A percentile compares a stretch with the other conserved stretches of the same genome.
These are phyloP conservation scores for Decorospora gaudefroyi DNA, from an alignment of 2,329 filamentous ascomycete genomes.

Conservation along the genomic window DNA sequence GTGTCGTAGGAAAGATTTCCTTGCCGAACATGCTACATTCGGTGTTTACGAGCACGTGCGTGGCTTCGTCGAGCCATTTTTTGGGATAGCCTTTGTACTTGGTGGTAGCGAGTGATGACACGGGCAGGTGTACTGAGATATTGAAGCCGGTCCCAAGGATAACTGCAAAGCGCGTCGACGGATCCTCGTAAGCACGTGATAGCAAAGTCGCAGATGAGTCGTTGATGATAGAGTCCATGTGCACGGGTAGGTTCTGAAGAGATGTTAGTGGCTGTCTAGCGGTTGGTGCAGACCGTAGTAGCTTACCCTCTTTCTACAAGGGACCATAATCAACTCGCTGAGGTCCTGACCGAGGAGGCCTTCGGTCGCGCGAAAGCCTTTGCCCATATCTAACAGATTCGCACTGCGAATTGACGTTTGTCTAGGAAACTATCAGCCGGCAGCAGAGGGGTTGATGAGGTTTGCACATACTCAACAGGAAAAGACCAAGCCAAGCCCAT, in stretches of 20 bases:
- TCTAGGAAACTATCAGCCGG: constrained; percentile 33
- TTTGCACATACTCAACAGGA: constrained; percentile 58
- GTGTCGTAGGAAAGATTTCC: constrained; percentile 61
- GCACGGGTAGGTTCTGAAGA: constrained; percentile 57
- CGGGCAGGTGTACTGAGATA: constrained; percentile 65
- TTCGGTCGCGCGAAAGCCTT: constrained; percentile 65
- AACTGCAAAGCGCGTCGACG: constrained; percentile 64
- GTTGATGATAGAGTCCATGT: constrained; percentile 66
- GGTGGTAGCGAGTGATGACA: constrained; percentile 56
- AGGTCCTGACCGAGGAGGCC: constrained; percentile 64
- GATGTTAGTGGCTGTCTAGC: constrained; percentile 22
- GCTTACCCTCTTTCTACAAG: constrained; percentile 57
- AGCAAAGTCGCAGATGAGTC: constrained; percentile 66
- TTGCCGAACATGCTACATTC: constrained; percentile 70
- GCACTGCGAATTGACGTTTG: constrained; percentile 65
- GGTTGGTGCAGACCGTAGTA: constrained; percentile 2
- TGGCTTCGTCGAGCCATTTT: constrained; percentile 61
- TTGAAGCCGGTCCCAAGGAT: constrained; percentile 69
- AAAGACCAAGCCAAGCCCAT: constrained; percentile 71
- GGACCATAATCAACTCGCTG: constrained; percentile 61
- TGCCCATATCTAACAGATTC: constrained; percentile 65
- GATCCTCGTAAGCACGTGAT: constrained; percentile 64
- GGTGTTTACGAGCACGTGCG: constrained; percentile 66
- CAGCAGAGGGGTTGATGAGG: not conserved
- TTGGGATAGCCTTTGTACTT: constrained; percentile 62